phyloP scores from a whole-genome alignment of 129 eudicot genomes.

The Ambrosia artemisiifolia region DNA sequence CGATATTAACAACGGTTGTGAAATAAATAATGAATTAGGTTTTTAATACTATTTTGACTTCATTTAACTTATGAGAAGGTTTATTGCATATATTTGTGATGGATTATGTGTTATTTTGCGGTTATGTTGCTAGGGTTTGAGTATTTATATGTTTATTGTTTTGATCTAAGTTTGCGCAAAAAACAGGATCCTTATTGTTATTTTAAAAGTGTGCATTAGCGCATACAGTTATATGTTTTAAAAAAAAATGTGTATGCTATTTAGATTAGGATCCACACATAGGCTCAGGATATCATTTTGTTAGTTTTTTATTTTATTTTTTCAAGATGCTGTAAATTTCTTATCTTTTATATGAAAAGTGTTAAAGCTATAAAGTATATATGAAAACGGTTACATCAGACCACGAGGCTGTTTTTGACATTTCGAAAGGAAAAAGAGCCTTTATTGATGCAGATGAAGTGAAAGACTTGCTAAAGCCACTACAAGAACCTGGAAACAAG shows the following conservation, averaged over 20 bases:
- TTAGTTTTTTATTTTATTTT: too few relatives aligned
- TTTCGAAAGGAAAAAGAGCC: conserved; percentile 52
- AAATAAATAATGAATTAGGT: conserved; percentile 8
- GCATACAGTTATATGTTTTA: not conserved
- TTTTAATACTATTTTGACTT: not conserved
- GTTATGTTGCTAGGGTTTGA: not conserved
- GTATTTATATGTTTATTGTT: not conserved
- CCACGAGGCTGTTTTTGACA: conserved; percentile 46
- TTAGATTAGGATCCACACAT: not conserved
- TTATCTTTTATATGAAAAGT: too few relatives aligned
- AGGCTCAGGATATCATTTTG: too few relatives aligned
- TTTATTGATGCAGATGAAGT: conserved; percentile 48
- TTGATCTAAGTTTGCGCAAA: not conserved
- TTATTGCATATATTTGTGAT: not conserved
- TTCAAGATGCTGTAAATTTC: too few relatives aligned
- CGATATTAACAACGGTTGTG: too few relatives aligned
- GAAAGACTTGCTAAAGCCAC: conserved; percentile 39
- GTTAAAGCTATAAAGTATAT: too few relatives aligned
- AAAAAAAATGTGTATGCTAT: not conserved
- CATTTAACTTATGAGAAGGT: not conserved
- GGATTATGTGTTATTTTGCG: not conserved
- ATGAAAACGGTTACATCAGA: conserved; percentile 18
- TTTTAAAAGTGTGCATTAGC: not conserved
- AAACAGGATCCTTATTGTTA: not conserved
- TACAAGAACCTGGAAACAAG: conserved; percentile 39